Conservation (phyloP, 1,139 yeast species). For the Sugiyamaella castrensis region DNA sequence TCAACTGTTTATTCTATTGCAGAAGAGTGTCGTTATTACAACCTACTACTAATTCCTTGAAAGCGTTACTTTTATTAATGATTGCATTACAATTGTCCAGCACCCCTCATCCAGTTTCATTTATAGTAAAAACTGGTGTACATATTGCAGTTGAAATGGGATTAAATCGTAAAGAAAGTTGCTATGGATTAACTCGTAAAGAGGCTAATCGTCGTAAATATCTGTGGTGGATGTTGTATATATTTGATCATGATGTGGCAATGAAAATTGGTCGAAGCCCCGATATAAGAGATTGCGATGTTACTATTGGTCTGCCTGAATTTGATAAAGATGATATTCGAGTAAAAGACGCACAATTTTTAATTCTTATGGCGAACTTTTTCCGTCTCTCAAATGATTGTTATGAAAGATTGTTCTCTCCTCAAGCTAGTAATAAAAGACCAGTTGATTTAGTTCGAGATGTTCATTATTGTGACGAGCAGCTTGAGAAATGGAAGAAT, state of each 20-base stretch:
- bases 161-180: constrained; percentile 56
- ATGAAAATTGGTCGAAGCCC: constrained; percentile 62
- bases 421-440: constrained; percentile 32
- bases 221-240: constrained; percentile 58
- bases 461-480: constrained; percentile 33
- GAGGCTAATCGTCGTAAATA: constrained; percentile 44
- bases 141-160: constrained; percentile 66
- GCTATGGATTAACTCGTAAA: constrained; percentile 38
- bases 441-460: constrained; percentile 29
- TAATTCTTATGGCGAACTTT: constrained; percentile 21
- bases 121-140: constrained; percentile 50
- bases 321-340: constrained; percentile 12
- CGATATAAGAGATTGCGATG: constrained; percentile 48
- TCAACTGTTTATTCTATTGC: constrained; percentile 25
- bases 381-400: constrained; percentile 28
- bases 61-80: constrained; percentile 24
- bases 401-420: constrained; percentile 34
- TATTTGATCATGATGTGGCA: constrained; percentile 53
- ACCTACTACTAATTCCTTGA: constrained; percentile 23
- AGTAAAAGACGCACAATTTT: constrained; percentile 10
- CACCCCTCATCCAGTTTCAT: constrained; percentile 46
- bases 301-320: constrained; percentile 25
- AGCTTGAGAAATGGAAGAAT: constrained; percentile 34
- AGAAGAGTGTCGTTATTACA: constrained; percentile 21
- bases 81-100: constrained; percentile 23